Conservation (phyloP, 805 yeast species). For the Starmerella riodocensis region DNA sequence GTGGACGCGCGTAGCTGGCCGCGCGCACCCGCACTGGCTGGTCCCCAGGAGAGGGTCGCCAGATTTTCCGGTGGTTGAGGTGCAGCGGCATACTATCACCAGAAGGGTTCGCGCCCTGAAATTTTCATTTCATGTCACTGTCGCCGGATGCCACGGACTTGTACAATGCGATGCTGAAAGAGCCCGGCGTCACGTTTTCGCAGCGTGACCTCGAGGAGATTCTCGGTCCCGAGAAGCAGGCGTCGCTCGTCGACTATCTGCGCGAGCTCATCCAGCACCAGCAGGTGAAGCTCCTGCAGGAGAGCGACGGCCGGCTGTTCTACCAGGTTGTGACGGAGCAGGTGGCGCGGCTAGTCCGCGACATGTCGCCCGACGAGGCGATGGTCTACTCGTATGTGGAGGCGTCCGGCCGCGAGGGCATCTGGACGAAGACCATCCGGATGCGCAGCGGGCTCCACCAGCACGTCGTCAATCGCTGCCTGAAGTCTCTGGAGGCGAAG, state of each 20-base stretch:
- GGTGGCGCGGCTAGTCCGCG: constrained; percentile 64
- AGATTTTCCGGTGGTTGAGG: too few relatives aligned
- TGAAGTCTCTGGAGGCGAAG: constrained; percentile 67
- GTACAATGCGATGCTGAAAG: constrained; percentile 50
- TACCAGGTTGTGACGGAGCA: constrained; percentile 61
- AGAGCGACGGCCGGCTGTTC: constrained; percentile 43
- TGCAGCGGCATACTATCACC: too few relatives aligned
- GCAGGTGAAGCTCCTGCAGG: constrained; percentile 52
- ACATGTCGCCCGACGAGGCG: constrained; percentile 78
- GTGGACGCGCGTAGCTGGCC: too few relatives aligned
- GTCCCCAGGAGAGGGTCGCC: too few relatives aligned
- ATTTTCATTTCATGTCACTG: constrained; percentile 3
- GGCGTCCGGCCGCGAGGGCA: constrained; percentile 87
- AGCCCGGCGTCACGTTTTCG: constrained; percentile 38
- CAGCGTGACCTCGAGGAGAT: constrained; percentile 56
- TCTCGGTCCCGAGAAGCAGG: constrained; percentile 33
- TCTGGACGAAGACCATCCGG: constrained; percentile 86
- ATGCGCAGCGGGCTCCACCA: constrained; percentile 82
- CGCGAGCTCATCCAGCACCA: constrained; percentile 42
- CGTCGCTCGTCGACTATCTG: constrained; percentile 32
- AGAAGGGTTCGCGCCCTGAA: constrained; percentile 11
- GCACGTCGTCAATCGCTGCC: constrained; percentile 72
- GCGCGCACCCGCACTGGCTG: too few relatives aligned
- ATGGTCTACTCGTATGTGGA: constrained; percentile 84
- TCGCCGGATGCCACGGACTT: constrained; percentile 37